Base-by-base conservation (phyloP, 139 green algal species). In the Micractinium conductrix region DNA sequence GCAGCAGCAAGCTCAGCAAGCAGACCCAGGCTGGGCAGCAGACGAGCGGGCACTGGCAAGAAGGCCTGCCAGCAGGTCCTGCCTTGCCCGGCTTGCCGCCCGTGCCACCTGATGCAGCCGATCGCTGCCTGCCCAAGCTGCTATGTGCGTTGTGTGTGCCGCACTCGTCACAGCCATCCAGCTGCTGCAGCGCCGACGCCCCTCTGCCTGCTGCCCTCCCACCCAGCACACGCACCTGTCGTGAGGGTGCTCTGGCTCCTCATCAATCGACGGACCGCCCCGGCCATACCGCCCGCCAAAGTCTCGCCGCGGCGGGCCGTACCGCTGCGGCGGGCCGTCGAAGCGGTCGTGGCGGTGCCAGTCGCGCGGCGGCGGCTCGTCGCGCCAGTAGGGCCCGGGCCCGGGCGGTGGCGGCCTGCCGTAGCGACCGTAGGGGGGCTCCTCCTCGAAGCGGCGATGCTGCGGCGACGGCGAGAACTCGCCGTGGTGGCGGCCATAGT, bases 331-430 rank as follows among this genome's bases (percentile, higher is more conserved):
- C 4, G 58, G 76, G 4, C 55, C 76, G 38, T 82, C 76, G 43
- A 73, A 58, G 58, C 76, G 53, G 76, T 72, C 76, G 26, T 82
- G 76, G 21, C 24, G 33, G 33, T 72, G 70, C 70, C 70, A 78
- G 42, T 78, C 70, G 8, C 70, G 70, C 4, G 43, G 28, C 42
- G 42, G 70, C 26, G 70, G 37, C 62, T 55, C 65, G 42, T 67
- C 43, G 22, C 67, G 67, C 35, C 58, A 55, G 40, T 60, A 72
- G 35, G 45, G 33, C 22, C 60, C 53, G 2, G 42, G 42, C 42
- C 45, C 70, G 67, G 21, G 16, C 24, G 60, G 60, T 26, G 24
- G 65, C 53, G 19, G 10, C 53, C 53, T 28, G n/a, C 35, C 67
- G 35, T 78, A 33, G 53, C 53, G 19, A 22, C 53, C 53, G 8